These are phyloP conservation scores for Trichoderma endophyticum DNA, from an alignment of 2,329 filamentous ascomycete species.

Conservation along the genomic window DNA sequence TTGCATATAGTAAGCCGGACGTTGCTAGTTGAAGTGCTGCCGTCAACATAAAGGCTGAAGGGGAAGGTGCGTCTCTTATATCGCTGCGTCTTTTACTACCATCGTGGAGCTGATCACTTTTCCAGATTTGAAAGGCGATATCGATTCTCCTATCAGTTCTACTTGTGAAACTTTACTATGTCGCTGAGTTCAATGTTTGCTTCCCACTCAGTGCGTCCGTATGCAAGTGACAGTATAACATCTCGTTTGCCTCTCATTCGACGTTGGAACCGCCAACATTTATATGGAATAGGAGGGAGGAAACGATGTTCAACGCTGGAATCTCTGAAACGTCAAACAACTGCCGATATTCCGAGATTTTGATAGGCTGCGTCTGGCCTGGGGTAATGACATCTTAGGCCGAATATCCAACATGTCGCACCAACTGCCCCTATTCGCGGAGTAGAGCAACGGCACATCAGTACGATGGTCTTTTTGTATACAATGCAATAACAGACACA, in stretches of 20 bases:
- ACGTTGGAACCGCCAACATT: background rate
- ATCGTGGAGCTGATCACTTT: background rate
- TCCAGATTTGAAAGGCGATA: accelerated
- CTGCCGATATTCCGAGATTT: background rate
- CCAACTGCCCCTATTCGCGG: background rate
- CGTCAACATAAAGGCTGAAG: background rate
- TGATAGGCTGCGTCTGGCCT: background rate
- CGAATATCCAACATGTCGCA: background rate
- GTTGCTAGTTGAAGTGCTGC: background rate
- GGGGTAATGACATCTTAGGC: background rate
- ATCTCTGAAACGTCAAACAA: background rate
- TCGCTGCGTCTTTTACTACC: background rate
- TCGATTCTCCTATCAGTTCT: background rate
- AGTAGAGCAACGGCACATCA: background rate
- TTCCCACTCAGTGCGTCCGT: background rate
- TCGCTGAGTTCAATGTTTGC: background rate
- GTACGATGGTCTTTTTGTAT: background rate
- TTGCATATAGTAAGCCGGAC: background rate
- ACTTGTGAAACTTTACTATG: background rate
- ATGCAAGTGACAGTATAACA: background rate
- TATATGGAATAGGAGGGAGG: background rate
- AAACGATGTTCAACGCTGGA: background rate
- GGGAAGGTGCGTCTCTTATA: background rate
- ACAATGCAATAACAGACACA: background rate
- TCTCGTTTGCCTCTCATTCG: background rate